Percentiles rank a stretch among this genome's conserved stretches.
phyloP scores from a whole-genome alignment of 192 early-diverging fungal species.

The Coemansia sp. region DNA sequence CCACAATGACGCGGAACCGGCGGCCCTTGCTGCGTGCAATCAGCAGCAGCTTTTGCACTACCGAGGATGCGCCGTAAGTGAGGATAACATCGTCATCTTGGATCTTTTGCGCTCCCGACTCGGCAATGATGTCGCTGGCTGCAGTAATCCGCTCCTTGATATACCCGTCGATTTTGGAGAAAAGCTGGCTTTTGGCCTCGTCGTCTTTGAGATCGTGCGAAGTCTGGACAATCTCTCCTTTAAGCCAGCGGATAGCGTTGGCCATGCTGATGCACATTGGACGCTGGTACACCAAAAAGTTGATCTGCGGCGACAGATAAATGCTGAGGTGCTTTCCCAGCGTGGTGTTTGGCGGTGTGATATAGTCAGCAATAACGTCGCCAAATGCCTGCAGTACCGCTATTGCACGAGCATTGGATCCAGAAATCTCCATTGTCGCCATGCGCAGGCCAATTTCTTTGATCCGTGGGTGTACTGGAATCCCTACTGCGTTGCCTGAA shows the following conservation, averaged over 20 bases:
- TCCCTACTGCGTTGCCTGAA: slow-evolving; percentile 18
- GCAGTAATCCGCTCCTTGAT: slow-evolving; percentile 86
- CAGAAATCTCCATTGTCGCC: slow-evolving; percentile 79
- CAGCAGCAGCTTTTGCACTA: slow-evolving; percentile 74
- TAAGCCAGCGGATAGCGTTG: slow-evolving; percentile 85
- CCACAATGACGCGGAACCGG: slow-evolving; percentile 87
- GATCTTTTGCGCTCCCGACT: slow-evolving; percentile 82
- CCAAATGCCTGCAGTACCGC: slow-evolving; percentile 86
- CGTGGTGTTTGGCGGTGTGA: slow-evolving; percentile 74
- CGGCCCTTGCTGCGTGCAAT: slow-evolving; percentile 71
- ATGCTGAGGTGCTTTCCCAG: slow-evolving; percentile 77
- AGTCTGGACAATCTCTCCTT: slow-evolving; percentile 78
- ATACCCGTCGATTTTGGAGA: slow-evolving; percentile 79
- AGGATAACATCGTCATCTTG: slow-evolving; percentile 89
- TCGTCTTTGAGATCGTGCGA: slow-evolving; percentile 79
- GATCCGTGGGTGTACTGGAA: slow-evolving; percentile 79
- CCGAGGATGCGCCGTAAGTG: slow-evolving; percentile 89
- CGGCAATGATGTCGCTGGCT: slow-evolving; percentile 76
- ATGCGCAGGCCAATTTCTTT: slow-evolving; percentile 83
- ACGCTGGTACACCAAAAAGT: slow-evolving; percentile 78
- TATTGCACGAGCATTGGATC: slow-evolving; percentile 87
- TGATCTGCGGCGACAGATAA: slow-evolving; percentile 86
- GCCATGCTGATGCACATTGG: slow-evolving; percentile 92
- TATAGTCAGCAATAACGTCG: slow-evolving; percentile 88
- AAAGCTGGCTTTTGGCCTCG: slow-evolving; percentile 70